Percentiles rank a stretch among this genome's conserved stretches.
phyloP scores from a whole-genome alignment of 176 grass and related monocot species.

The Triticum urartu region DNA sequence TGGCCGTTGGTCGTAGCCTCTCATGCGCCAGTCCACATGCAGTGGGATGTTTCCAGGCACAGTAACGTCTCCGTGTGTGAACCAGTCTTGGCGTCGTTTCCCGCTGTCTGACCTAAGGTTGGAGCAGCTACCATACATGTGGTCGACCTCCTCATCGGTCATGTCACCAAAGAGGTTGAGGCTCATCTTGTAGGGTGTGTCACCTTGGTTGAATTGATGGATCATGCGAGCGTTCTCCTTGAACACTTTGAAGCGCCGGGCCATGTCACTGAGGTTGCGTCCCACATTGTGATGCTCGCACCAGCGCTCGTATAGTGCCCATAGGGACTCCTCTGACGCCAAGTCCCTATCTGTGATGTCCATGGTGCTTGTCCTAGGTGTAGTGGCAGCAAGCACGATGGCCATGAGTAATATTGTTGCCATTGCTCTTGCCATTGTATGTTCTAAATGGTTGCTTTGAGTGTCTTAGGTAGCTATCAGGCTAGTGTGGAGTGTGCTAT shows the following conservation, averaged over 20 bases:
- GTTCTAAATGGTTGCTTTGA: no score
- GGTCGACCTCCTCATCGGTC: constrained; percentile 35
- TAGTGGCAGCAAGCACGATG: neutral
- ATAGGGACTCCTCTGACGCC: constrained; percentile 36
- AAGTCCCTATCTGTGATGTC: constrained; percentile 37
- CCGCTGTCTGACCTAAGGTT: neutral
- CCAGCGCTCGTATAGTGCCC: constrained; percentile 51
- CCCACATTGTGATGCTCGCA: constrained; percentile 15
- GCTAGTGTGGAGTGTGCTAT: no score
- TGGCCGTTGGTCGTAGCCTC: no score
- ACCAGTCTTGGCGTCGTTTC: neutral
- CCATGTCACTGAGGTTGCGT: constrained; percentile 31
- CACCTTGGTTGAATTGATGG: constrained; percentile 34
- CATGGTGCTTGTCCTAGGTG: neutral
- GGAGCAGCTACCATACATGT: neutral
- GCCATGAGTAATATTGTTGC: neutral
- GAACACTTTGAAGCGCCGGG: constrained; percentile 45
- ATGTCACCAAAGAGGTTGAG: constrained; percentile 57
- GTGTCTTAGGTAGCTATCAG: no score
- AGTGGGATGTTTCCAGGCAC: no score
- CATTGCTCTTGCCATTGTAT: no score
- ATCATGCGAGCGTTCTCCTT: constrained; percentile 42
- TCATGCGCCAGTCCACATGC: neutral
- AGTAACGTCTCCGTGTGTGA: constrained; percentile 12
- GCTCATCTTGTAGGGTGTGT: constrained; percentile 39